These are phyloP conservation scores for Bruguiera sexangula DNA, from an alignment of 345 rosid genomes.

Conservation along the genomic window DNA sequence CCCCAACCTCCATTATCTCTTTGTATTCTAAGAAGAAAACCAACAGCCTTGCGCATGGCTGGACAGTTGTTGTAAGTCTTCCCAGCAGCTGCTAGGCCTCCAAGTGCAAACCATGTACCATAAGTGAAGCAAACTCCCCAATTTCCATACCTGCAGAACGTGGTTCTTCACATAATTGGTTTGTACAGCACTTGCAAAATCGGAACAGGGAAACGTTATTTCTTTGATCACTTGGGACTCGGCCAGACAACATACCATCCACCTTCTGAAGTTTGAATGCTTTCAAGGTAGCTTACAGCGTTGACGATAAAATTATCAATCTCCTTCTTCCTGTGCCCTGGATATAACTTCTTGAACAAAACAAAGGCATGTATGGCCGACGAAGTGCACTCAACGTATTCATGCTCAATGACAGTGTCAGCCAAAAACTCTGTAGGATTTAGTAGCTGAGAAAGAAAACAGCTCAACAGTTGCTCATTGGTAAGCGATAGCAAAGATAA, in stretches of 20 bases:
- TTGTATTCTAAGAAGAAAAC: constrained; percentile 41
- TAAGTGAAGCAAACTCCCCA: constrained; percentile 61
- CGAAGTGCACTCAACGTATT: constrained; percentile 50
- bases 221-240: no score
- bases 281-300: constrained; percentile 33
- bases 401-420: constrained; percentile 28
- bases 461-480: no score
- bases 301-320: constrained; percentile 41
- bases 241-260: constrained; percentile 35
- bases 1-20: constrained; percentile 53
- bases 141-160: constrained; percentile 40
- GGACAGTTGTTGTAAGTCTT: constrained; percentile 35
- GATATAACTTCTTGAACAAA: constrained; percentile 43
- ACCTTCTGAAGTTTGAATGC: constrained; percentile 48
- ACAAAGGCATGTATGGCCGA: constrained; percentile 38
- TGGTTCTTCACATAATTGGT: not conserved
- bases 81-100: constrained; percentile 48
- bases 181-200: not conserved
- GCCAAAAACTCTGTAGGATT: constrained; percentile 47
- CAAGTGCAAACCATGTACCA: constrained; percentile 46
- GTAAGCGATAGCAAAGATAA: no score
- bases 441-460: constrained; percentile 30
- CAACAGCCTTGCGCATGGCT: constrained; percentile 37
- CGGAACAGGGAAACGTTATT: no score
- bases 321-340: constrained; percentile 44